Base-by-base conservation (phyloP, 2,329 filamentous ascomycete species). In the Monosporascus sp. region DNA sequence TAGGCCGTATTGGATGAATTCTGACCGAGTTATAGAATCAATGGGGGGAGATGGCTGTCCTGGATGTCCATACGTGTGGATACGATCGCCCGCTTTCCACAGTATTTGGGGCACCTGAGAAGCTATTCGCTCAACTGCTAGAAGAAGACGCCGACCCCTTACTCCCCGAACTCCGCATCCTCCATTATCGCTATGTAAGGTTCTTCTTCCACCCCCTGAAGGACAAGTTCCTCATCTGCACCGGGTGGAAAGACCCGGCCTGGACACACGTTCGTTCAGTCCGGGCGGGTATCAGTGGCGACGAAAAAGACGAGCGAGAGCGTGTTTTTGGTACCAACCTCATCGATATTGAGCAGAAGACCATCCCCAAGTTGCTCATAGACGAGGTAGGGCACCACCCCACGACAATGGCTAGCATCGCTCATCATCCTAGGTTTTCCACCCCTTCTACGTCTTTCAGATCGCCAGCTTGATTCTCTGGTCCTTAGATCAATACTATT, bases 391-490 rank as follows among this genome's bases (percentile, higher is more conserved):
- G 66, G 58, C 49, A 26, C 19, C 36, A 24, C 19, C 41, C 14
- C n/a, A 49, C 17, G 8, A 44, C 36, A 8, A 22, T 9, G 49
- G 38, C 19, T 22, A 14, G 40, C 17, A 9, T 49, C 52, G 41
- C 53, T 57, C 51, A 52, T 65, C 67, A 52, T 66, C 50, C 20
- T 58, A 90, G 83, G 91, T 90, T 20, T 91, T 99, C 64, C 94
- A 99, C 67, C 95, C 94, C 0, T 99, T 99, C 69, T 99, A 99
- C 69, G 88, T 99, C 52, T 99, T 99, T 68, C 94, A 99, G 72
- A 87, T 97, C 64, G 93, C 92, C 48, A 97, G 94, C 76, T 77
- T 99, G 60, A 73, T 96, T 41, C 82, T 99, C 3, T 99, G 94
- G 94, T 97, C 93, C 9, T 68, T 97, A 61, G 94, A 99, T 66